phyloP scores from a whole-genome alignment of 2,329 filamentous ascomycete species.

The Trichoderma pleuroti region DNA sequence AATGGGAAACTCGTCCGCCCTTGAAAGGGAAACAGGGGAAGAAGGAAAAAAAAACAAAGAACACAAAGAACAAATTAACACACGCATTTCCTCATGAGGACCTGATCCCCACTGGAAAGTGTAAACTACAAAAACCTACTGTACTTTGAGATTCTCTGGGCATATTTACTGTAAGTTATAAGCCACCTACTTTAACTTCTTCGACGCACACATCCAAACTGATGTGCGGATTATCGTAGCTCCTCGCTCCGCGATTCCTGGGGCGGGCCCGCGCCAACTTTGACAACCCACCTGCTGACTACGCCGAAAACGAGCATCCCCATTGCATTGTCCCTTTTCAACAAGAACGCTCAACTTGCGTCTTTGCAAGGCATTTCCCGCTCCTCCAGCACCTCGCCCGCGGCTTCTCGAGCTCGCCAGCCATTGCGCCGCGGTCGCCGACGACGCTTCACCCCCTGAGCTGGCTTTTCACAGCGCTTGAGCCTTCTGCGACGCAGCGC shows the following conservation, averaged over 20 bases:
- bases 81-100: background rate
- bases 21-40: background rate
- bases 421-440: constrained; percentile 21
- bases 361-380: constrained; percentile 16
- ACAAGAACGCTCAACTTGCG: constrained; percentile 17
- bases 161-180: background rate
- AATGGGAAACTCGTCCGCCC: background rate
- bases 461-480: background rate
- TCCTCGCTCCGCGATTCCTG: background rate
- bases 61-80: background rate
- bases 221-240: background rate
- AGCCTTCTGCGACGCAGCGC: constrained; percentile 10
- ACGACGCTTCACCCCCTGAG: background rate
- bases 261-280: background rate
- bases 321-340: constrained; percentile 20
- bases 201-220: background rate
- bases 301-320: constrained; percentile 19
- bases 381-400: constrained; percentile 5
- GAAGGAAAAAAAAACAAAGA: background rate
- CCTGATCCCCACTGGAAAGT: background rate
- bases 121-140: background rate
- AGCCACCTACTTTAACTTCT: background rate
- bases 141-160: background rate
- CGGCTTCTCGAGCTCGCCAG: constrained; percentile 3
- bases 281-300: constrained; percentile 17